These are phyloP conservation scores for Musa itinerans DNA, from an alignment of 176 grass and related monocot species.

Conservation along the genomic window DNA sequence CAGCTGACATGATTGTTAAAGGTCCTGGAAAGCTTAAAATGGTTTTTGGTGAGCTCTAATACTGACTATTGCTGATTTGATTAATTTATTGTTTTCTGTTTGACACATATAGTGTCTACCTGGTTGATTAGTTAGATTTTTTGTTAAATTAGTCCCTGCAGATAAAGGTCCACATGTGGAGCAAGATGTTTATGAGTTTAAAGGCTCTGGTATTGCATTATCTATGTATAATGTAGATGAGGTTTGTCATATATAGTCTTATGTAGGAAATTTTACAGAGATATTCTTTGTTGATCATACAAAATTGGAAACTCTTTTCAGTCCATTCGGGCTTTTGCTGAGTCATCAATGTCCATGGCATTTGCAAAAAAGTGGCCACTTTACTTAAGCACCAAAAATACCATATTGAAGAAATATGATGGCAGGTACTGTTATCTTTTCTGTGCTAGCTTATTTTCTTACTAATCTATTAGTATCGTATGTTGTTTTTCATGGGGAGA, in stretches of 20 bases:
- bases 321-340: conserved; percentile 85
- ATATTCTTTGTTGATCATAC: neutral
- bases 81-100: neutral
- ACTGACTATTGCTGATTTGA: neutral
- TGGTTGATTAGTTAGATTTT: neutral
- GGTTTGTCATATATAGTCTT: conserved; percentile 25
- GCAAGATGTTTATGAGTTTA: conserved; percentile 92
- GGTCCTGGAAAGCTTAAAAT: conserved; percentile 96
- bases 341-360: conserved; percentile 82
- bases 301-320: conserved; percentile 14
- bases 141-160: conserved; percentile 37
- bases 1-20: conserved; percentile 89
- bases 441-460: no score
- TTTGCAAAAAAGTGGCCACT: conserved; percentile 94
- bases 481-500: no score
- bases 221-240: conserved; percentile 98
- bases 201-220: conserved; percentile 81
- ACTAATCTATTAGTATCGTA: no score
- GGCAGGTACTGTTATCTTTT: conserved; percentile 41
- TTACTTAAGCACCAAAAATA: conserved; percentile 98
- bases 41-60: conserved; percentile 55
- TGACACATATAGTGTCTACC: neutral
- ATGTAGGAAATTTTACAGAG: neutral
- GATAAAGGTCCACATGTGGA: conserved; percentile 68
- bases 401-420: conserved; percentile 98